These are phyloP conservation scores for Lactarius psammicola DNA, from an alignment of 768 basidiomycete species.

Conservation along the genomic window DNA sequence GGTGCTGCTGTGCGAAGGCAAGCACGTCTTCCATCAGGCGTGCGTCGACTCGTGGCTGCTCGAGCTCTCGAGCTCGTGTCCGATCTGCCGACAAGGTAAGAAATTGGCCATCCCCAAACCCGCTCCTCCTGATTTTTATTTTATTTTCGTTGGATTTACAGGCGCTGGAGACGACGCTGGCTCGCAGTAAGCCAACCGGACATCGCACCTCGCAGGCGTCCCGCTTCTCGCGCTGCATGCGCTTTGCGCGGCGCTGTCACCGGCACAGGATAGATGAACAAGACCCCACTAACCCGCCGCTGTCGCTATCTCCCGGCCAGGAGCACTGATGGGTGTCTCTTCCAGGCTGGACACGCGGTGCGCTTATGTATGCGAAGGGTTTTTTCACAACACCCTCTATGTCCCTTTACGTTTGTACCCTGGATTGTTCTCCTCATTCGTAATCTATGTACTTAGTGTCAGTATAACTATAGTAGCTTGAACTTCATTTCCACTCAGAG, in stretches of 20 bases:
- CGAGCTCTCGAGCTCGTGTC: conserved; percentile 86
- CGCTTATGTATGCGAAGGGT: no score
- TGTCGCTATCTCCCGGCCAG: conserved; percentile 29
- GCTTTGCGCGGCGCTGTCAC: conserved; percentile 34
- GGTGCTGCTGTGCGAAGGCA: conserved; percentile 86
- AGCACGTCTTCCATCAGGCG: conserved; percentile 84
- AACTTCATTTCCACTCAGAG: not conserved
- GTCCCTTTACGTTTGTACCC: not conserved
- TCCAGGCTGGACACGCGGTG: not conserved
- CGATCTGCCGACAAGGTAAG: conserved; percentile 86
- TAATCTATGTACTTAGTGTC: conserved; percentile 5
- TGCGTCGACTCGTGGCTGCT: conserved; percentile 96
- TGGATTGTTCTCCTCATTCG: not conserved
- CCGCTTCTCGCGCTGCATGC: conserved; percentile 38
- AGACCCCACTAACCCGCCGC: conserved; percentile 33
- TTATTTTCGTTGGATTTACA: conserved; percentile 35
- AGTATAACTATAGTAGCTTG: not conserved
- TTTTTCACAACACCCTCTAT: not conserved
- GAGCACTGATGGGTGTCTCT: not conserved
- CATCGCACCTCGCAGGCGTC: conserved; percentile 31
- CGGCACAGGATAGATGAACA: conserved; percentile 28
- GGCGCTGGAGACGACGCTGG: conserved; percentile 37
- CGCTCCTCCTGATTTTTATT: not conserved
- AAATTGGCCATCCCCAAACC: no score
- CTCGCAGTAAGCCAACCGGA: conserved; percentile 21